Percentiles rank a stretch among this genome's conserved stretches.
Evolutionary conservation across 305 asterid species (phyloP).

Genomic region (Rubia tinctorum): DNA sequence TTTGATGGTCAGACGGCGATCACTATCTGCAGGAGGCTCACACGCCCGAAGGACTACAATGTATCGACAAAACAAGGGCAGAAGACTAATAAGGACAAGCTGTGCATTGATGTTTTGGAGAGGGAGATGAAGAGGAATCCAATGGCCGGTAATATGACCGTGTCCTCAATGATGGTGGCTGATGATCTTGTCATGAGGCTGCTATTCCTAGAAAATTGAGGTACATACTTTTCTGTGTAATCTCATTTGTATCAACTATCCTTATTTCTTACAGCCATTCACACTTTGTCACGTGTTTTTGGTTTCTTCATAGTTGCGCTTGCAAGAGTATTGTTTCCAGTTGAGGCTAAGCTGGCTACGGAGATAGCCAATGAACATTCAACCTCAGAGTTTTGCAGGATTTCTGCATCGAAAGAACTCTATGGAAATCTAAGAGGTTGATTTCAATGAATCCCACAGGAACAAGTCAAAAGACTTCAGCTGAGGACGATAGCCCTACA

Average conservation of each 20-base stretch:
- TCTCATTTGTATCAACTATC: neutral
- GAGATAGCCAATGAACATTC: constrained; percentile 68
- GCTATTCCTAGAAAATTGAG: constrained; percentile 78
- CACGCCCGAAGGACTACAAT: constrained; percentile 70
- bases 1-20: constrained; percentile 61
- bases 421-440: constrained; percentile 55
- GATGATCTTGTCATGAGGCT: constrained; percentile 82
- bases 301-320: constrained; percentile 55
- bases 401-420: constrained; percentile 48
- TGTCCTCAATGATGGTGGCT: constrained; percentile 56
- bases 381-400: constrained; percentile 63
- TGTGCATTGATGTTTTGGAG: constrained; percentile 72
- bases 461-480: constrained; percentile 69
- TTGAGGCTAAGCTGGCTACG: constrained; percentile 82
- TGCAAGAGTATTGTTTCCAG: constrained; percentile 74
- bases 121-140: constrained; percentile 70
- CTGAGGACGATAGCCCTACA: constrained; percentile 60
- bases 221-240: constrained; percentile 24
- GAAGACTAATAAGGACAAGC: constrained; percentile 56
- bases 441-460: constrained; percentile 68
- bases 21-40: constrained; percentile 63
- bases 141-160: constrained; percentile 40
- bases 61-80: constrained; percentile 53
- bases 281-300: neutral
- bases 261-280: neutral